A percentile compares a stretch with the other conserved stretches of the same genome.
Conservation (phyloP, 306 rosid genomes). For the Cucurbita ficifolia region DNA sequence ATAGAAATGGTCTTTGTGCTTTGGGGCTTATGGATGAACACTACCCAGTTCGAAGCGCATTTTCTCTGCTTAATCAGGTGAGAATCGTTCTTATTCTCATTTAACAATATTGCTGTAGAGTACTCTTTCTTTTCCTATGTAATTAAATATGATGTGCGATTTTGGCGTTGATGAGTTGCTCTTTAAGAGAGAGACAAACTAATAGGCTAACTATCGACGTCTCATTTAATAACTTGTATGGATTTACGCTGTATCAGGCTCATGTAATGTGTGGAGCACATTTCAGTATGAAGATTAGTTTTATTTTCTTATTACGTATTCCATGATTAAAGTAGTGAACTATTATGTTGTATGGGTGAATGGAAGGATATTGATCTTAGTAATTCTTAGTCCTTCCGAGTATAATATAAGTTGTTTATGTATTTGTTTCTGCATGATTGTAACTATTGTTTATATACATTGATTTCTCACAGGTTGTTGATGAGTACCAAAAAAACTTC, state of each 20-base stretch:
- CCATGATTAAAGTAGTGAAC: neutral
- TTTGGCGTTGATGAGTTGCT: neutral
- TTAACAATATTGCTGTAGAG: neutral
- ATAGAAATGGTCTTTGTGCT: conserved; percentile 87
- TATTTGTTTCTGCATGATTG: neutral
- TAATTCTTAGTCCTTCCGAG: neutral
- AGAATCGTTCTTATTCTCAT: neutral
- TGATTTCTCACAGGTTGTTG: conserved; percentile 42
- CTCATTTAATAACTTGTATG: neutral
- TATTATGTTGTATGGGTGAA: neutral
- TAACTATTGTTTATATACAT: neutral
- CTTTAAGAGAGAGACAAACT: neutral
- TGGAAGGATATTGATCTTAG: neutral
- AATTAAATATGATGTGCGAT: neutral
- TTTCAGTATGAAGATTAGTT: neutral
- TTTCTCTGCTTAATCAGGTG: conserved; percentile 87
- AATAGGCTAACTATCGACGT: neutral
- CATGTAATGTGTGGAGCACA: neutral
- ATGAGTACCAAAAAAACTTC: conserved; percentile 66
- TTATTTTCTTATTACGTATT: neutral
- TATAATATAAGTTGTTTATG: neutral
- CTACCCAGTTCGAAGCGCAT: conserved; percentile 87
- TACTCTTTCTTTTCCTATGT: neutral
- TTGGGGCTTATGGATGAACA: conserved; percentile 98
- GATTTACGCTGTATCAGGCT: neutral